phyloP scores from a whole-genome alignment of 805 yeast species.

The Kuraishia floccosa region DNA sequence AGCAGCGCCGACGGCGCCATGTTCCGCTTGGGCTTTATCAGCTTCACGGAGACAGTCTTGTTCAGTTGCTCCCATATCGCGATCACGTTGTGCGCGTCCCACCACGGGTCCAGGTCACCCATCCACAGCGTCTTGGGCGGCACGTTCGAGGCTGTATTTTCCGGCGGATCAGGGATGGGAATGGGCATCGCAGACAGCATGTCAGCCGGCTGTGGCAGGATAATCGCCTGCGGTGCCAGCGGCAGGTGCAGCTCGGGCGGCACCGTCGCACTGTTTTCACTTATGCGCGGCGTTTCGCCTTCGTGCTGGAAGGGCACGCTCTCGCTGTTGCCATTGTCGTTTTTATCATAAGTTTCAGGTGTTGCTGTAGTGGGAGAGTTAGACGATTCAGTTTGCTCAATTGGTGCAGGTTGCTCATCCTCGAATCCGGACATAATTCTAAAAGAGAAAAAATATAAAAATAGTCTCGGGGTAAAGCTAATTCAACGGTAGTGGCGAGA shows the following conservation, averaged over 20 bases:
- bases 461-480: too few species aligned
- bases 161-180: slow-evolving; percentile 42
- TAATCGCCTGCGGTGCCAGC: neutral
- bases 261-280: too few species aligned
- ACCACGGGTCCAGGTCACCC: slow-evolving; percentile 80
- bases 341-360: too few species aligned
- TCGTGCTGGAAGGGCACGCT: too few species aligned
- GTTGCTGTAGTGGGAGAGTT: too few species aligned
- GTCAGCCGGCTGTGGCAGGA: slow-evolving; percentile 2
- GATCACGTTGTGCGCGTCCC: slow-evolving; percentile 50
- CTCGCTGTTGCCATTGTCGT: too few species aligned
- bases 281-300: too few species aligned
- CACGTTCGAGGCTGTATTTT: slow-evolving; percentile 32
- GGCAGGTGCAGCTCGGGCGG: neutral
- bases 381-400: too few species aligned
- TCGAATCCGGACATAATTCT: too few species aligned
- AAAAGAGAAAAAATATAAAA: too few species aligned
- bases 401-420: too few species aligned
- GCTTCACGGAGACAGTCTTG: slow-evolving; percentile 50
- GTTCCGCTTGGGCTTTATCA: slow-evolving; percentile 37
- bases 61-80: slow-evolving; percentile 50
- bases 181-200: slow-evolving; percentile 8
- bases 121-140: slow-evolving; percentile 74
- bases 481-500: too few species aligned
- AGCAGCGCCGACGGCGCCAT: slow-evolving; percentile 22